These are phyloP conservation scores for Pleomassaria siparia DNA, from an alignment of 2,329 filamentous ascomycete genomes.

Conservation along the genomic window DNA sequence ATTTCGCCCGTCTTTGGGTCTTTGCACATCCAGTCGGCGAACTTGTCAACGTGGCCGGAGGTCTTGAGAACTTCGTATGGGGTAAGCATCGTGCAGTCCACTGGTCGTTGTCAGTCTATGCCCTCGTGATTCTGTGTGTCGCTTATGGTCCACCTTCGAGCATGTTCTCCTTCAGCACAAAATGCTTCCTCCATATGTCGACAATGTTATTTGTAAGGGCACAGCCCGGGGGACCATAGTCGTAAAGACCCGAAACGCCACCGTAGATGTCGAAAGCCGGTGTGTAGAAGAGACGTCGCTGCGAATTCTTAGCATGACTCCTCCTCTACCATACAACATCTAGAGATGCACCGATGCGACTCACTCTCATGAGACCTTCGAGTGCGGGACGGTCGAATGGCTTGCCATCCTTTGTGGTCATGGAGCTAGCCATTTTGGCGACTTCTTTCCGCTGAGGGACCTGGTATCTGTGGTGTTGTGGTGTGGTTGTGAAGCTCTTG, in stretches of 20 bases:
- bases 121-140: conserved; percentile 4
- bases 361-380: conserved; percentile 82
- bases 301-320: conserved; percentile 28
- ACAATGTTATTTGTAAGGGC: conserved; percentile 85
- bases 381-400: conserved; percentile 80
- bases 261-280: conserved; percentile 95
- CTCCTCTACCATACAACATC: not conserved
- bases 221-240: conserved; percentile 89
- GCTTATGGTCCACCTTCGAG: conserved; percentile 58
- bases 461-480: conserved; percentile 30
- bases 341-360: conserved; percentile 38
- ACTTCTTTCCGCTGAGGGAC: conserved; percentile 32
- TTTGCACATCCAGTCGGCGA: conserved; percentile 99
- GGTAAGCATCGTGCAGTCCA: conserved; percentile 92
- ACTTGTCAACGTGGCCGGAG: conserved; percentile 91
- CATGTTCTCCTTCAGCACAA: conserved; percentile 92
- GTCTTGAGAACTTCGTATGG: conserved; percentile 94
- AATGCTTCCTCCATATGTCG: conserved; percentile 90
- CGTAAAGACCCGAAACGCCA: conserved; percentile 84
- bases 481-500: conserved; percentile 39
- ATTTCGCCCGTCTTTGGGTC: conserved; percentile 98
- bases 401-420: conserved; percentile 72
- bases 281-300: conserved; percentile 73
- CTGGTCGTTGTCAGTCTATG: conserved; percentile 34
- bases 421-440: conserved; percentile 33